A percentile compares a stretch with the other conserved stretches of the same genome.
Evolutionary conservation across 108 stramenopile genomes (phyloP).

Genomic region (Discostella stelligeroides): DNA sequence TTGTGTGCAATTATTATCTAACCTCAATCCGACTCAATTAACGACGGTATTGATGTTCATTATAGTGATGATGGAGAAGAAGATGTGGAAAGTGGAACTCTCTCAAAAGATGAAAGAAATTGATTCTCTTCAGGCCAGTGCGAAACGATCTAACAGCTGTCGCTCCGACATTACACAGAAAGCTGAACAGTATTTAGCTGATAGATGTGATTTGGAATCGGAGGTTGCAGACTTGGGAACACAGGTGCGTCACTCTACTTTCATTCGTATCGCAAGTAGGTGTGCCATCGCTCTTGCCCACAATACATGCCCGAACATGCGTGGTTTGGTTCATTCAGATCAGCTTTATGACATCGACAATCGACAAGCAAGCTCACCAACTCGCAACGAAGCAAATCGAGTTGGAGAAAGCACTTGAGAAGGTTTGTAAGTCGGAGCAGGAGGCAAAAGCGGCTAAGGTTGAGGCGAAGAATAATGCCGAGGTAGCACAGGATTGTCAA

Average conservation of each 20-base stretch:
- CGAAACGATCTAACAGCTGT: conserved; percentile 10
- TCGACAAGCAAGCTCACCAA: conserved; percentile 16
- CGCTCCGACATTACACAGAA: conserved; percentile 21
- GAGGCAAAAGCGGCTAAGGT: conserved; percentile 8
- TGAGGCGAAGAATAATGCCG: conserved; percentile 19
- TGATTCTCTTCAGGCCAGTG: conserved; percentile 19
- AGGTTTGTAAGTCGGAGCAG: conserved; percentile 10
- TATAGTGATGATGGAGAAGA: conserved; percentile 42
- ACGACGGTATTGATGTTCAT: neutral
- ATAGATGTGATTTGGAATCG: conserved; percentile 25
- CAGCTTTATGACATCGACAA: conserved; percentile 18
- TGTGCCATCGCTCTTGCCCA: neutral
- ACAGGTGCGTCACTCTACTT: conserved; percentile 7
- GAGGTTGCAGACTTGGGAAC: conserved; percentile 22
- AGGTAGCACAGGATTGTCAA: conserved; percentile 1
- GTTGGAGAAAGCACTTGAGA: conserved; percentile 24
- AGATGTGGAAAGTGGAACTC: conserved; percentile 8
- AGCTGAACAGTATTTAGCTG: conserved; percentile 19
- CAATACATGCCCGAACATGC: neutral
- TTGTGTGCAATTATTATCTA: neutral
- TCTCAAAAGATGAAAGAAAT: conserved; percentile 24
- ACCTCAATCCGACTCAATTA: neutral
- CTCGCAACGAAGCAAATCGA: conserved; percentile 22
- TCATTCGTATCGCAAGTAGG: too few species aligned
- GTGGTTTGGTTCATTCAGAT: conserved; percentile 9